Conservation (phyloP, 805 yeast species). For the Lachancea sp. region DNA sequence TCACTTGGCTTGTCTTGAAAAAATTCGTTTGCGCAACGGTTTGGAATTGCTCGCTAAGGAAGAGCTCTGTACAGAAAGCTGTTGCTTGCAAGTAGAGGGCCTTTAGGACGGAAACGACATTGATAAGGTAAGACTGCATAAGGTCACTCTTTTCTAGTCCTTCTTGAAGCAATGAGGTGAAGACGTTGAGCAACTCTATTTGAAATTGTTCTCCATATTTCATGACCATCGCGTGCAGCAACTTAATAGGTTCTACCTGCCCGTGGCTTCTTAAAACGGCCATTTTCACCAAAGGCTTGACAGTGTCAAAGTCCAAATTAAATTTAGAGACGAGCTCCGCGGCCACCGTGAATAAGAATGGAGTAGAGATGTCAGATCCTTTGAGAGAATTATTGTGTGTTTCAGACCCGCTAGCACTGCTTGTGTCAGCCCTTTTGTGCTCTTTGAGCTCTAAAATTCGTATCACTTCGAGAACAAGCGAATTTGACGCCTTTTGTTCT, state of each 20-base stretch:
- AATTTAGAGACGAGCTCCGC: slow-evolving; percentile 26
- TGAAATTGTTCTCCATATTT: slow-evolving; percentile 17
- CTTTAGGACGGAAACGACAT: slow-evolving; percentile 19
- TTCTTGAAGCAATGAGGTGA: slow-evolving; percentile 22
- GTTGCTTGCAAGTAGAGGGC: slow-evolving; percentile 27
- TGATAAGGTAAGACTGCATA: slow-evolving; percentile 18
- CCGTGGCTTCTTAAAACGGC: slow-evolving; percentile 18
- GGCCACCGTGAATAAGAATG: slow-evolving; percentile 18
- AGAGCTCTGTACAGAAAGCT: slow-evolving; percentile 25
- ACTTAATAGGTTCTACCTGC: slow-evolving; percentile 10
- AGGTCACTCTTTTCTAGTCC: slow-evolving; percentile 21
- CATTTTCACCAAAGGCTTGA: slow-evolving; percentile 22
- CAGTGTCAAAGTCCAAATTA: slow-evolving; percentile 21
- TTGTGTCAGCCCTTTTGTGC: neutral
- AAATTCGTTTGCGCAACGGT: slow-evolving; percentile 20
- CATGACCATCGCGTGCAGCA: slow-evolving; percentile 16
- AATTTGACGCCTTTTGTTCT: slow-evolving; percentile 13
- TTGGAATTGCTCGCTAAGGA: slow-evolving; percentile 27
- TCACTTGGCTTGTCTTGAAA: slow-evolving; percentile 16
- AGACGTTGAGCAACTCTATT: slow-evolving; percentile 13
- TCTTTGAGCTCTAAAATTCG: neutral
- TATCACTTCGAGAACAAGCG: neutral
- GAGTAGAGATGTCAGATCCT: neutral
- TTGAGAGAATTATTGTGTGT: neutral
- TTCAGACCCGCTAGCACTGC: neutral